Conservation (phyloP, 208 protist genomes). For the Naegleria gruberi region DNA sequence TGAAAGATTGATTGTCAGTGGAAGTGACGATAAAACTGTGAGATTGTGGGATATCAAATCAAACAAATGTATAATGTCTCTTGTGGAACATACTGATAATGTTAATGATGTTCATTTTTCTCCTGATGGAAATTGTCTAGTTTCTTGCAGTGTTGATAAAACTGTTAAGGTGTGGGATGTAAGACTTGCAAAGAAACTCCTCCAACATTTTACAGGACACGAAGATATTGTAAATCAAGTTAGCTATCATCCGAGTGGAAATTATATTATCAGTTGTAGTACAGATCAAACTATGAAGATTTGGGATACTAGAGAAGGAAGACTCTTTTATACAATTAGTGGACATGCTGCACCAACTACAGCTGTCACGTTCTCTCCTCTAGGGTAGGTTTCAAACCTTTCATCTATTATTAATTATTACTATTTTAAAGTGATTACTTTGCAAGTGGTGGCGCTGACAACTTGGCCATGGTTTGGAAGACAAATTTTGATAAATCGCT, state of each 20-base stretch:
- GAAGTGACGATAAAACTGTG: slow-evolving; percentile 59
- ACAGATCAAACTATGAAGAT: slow-evolving; percentile 64
- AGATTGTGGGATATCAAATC: slow-evolving; percentile 25
- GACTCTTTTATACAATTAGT: slow-evolving; percentile 66
- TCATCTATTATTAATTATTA: slow-evolving; percentile 40
- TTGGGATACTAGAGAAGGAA: slow-evolving; percentile 69
- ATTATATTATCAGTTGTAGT: slow-evolving; percentile 63
- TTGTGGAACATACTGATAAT: slow-evolving; percentile 53
- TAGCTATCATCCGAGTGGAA: slow-evolving; percentile 56
- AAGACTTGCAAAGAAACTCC: slow-evolving; percentile 48
- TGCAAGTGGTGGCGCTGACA: slow-evolving; percentile 57
- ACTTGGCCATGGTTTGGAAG: slow-evolving; percentile 66
- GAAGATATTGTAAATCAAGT: slow-evolving; percentile 53
- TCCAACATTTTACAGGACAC: slow-evolving; percentile 74
- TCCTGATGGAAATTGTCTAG: slow-evolving; percentile 65
- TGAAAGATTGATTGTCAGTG: slow-evolving; percentile 53
- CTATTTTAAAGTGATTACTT: slow-evolving; percentile 52
- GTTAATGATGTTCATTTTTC: slow-evolving; percentile 65
- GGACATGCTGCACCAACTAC: slow-evolving; percentile 62
- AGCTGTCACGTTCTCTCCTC: slow-evolving; percentile 14
- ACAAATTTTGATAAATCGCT: slow-evolving; percentile 15
- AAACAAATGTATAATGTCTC: slow-evolving; percentile 41
- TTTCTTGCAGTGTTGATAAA: slow-evolving; percentile 52
- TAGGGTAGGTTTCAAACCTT: not conserved
- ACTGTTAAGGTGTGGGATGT: slow-evolving; percentile 75